A percentile compares a stretch with the other conserved stretches of the same genome.
These are phyloP conservation scores for Bombardia bombarda DNA, from an alignment of 495 filamentous ascomycete genomes.

Conservation along the genomic window DNA sequence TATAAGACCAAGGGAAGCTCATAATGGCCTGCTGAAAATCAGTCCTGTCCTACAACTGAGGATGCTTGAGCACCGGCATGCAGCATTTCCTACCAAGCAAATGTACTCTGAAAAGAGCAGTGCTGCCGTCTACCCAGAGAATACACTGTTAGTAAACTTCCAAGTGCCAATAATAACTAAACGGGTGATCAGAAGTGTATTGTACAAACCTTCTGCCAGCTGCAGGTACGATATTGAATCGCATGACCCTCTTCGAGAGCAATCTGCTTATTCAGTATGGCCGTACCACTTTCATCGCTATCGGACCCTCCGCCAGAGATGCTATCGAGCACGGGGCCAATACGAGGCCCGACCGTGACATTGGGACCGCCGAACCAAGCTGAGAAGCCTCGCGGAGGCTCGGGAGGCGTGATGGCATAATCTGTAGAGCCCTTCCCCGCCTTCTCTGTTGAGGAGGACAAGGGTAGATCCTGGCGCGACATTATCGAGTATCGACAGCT, in stretches of 20 bases:
- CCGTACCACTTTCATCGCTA: slow-evolving; percentile 32
- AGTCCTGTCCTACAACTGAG: too few species aligned
- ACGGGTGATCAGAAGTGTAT: not conserved
- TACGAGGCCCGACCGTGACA: slow-evolving; percentile 32
- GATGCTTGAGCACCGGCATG: not conserved
- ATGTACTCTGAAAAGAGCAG: slow-evolving; percentile 89
- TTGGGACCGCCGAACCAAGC: slow-evolving; percentile 29
- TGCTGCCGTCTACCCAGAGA: slow-evolving; percentile 65
- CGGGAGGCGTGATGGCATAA: not conserved
- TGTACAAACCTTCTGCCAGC: slow-evolving; percentile 69
- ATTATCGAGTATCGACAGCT: too few species aligned
- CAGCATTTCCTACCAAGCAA: slow-evolving; percentile 46
- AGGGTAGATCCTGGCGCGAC: too few species aligned
- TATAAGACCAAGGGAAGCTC: slow-evolving; percentile 89
- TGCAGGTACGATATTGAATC: slow-evolving; percentile 85
- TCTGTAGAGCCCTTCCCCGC: too few species aligned
- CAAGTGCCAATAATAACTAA: not conserved
- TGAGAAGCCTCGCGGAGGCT: not conserved
- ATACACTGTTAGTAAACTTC: not conserved
- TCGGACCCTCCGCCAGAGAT: slow-evolving; percentile 26
- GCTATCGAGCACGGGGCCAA: slow-evolving; percentile 33
- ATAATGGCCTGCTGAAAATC: slow-evolving; percentile 57
- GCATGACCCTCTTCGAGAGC: slow-evolving; percentile 67
- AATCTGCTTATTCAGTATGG: slow-evolving; percentile 61
- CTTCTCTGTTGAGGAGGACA: not conserved